A percentile compares a stretch with the other conserved stretches of the same genome.
Evolutionary conservation across 768 basidiomycete species (phyloP).

Genomic region (Boletus rufocinnamomeus): DNA sequence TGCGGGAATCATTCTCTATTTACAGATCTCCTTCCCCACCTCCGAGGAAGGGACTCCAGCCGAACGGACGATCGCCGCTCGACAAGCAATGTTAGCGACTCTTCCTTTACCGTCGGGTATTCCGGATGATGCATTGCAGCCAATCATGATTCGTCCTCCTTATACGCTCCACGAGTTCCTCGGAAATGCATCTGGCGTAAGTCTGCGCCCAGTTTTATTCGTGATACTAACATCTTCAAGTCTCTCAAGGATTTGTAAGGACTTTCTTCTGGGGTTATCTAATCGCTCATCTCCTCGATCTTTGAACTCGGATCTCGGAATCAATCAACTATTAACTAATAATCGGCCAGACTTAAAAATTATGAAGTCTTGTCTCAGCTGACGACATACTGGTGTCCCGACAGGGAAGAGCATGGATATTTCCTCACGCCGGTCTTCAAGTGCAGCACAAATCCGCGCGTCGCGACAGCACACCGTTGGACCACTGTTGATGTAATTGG

Average conservation of each 20-base stretch:
- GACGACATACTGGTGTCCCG: constrained; percentile 78
- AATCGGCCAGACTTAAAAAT: constrained; percentile 52
- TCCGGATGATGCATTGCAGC: constrained; percentile 66
- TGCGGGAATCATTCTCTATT: background rate
- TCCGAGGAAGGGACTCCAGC: constrained; percentile 16
- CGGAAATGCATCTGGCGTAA: constrained; percentile 55
- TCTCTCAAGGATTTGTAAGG: constrained; percentile 59
- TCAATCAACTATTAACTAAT: background rate
- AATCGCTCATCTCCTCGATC: background rate
- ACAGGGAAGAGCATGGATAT: constrained; percentile 82
- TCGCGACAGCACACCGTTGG: constrained; percentile 78
- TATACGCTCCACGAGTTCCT: constrained; percentile 73
- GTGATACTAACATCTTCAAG: constrained; percentile 37
- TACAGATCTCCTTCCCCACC: constrained; percentile 4
- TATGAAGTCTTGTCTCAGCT: constrained; percentile 67
- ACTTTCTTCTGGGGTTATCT: background rate
- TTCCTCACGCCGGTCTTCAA: constrained; percentile 73
- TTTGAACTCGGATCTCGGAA: background rate
- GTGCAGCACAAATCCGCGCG: constrained; percentile 77
- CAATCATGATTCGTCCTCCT: constrained; percentile 64
- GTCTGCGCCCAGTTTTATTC: constrained; percentile 20
- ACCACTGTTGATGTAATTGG: constrained; percentile 59
- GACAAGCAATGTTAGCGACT: constrained; percentile 55
- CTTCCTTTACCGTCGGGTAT: constrained; percentile 66
- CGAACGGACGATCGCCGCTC: constrained; percentile 49